phyloP scores from a whole-genome alignment of 495 filamentous ascomycete species.

The Penicillium atrosanguineum region DNA sequence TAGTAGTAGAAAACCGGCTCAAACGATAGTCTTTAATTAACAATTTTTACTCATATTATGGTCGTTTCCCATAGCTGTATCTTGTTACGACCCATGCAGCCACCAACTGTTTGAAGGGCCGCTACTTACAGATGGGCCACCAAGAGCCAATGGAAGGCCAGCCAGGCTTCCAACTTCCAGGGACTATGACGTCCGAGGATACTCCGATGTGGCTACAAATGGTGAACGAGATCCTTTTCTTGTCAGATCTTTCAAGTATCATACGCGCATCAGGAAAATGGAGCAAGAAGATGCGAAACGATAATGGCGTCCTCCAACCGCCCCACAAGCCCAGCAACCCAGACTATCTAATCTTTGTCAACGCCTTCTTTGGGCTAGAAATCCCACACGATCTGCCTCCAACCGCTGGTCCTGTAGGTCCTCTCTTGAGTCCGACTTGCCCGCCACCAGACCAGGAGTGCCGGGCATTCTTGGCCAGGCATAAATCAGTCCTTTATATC shows the following conservation, averaged over 20 bases:
- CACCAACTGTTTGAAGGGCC: too few relatives aligned
- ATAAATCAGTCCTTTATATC: constrained; percentile 30
- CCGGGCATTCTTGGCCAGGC: constrained; percentile 18
- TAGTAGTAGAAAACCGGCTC: too few relatives aligned
- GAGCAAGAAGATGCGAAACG: too few relatives aligned
- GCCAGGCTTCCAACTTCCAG: constrained; percentile 35
- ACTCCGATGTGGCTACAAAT: constrained; percentile 33
- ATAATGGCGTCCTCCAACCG: constrained; percentile 21
- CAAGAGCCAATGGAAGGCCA: too few relatives aligned
- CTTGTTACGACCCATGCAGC: too few relatives aligned
- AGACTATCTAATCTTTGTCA: constrained; percentile 39
- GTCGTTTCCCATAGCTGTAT: too few relatives aligned
- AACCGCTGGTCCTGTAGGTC: constrained; percentile 29
- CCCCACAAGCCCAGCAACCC: constrained; percentile 28
- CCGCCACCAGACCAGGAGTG: constrained; percentile 18
- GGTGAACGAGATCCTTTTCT: constrained; percentile 25
- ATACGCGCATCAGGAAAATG: constrained; percentile 21
- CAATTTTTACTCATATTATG: too few relatives aligned
- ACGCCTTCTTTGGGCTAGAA: constrained; percentile 42
- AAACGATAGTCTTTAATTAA: too few relatives aligned
- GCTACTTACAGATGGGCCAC: too few relatives aligned
- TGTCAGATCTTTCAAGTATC: constrained; percentile 19
- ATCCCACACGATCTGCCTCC: constrained; percentile 38
- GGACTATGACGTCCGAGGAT: constrained; percentile 31
- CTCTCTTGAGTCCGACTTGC: constrained; percentile 29